Base-by-base conservation (phyloP, 257 asterid species). In the Linderniella brevidens region DNA sequence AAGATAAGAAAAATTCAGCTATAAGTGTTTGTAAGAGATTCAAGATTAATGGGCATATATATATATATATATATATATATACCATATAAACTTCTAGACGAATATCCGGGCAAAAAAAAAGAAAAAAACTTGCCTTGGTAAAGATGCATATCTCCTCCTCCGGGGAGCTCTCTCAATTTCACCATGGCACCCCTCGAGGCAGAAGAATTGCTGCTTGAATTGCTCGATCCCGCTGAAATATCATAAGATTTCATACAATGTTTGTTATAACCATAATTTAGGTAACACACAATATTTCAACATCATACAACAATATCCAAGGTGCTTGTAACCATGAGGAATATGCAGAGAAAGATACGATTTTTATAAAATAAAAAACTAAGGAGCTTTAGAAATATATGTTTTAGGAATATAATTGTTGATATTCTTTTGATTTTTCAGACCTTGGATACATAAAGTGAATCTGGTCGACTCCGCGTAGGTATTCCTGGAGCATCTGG, bases 361-460 rank as follows among this genome's bases (percentile, higher is more conserved):
- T 13, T 17, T n/a, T n/a, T n/a, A n/a, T n/a, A n/a, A 42, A 42
- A 12, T 42, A 1, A 13, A 8, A 14, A n/a, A n/a, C n/a, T 25
- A 25, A 25, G 32, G 32, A 25, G 32, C 32, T 3, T 25, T 25
- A 25, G 32, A 25, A 25, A 25, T 2, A 8, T 12, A 46, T 15
- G 12, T 19, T 15, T 8, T 4, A 46, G 19, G 50, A 7, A n/a
- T n/a, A n/a, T 4, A 0, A 39, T 51, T 37, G 41, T 19, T 17
- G 19, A 2, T 13, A 10, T 39, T 11, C 15, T 41, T 60, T 18
- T 13, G 38, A 37, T 35, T 60, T 17, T 36, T 70, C 77, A 36
- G 54, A 88, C 98, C 98, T 88, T 78, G 98, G 98, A 68, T 90
- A 85, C 96, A 90, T 77, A 67, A 90, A 90, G 87, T 73, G 77